Evolutionary conservation across 495 filamentous ascomycete genomes (phyloP).

Genomic region (Xeromyces bisporus): DNA sequence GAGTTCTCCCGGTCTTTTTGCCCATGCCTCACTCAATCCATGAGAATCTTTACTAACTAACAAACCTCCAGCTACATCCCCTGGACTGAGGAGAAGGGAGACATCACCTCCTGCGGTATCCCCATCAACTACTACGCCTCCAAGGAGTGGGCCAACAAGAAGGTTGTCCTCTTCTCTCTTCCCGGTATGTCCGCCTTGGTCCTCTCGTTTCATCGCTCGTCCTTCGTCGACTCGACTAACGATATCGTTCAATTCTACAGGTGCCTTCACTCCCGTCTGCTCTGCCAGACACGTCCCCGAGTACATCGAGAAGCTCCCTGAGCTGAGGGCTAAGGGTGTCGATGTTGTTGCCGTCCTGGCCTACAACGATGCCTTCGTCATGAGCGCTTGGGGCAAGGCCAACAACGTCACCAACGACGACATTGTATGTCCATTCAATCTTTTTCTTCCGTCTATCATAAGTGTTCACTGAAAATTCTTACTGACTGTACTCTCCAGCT

Average conservation of each 20-base stretch:
- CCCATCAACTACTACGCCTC: slow-evolving; percentile 68
- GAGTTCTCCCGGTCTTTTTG: too few relatives aligned
- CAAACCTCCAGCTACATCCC: slow-evolving; percentile 56
- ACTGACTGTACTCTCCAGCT: slow-evolving; percentile 34
- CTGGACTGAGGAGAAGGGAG: slow-evolving; percentile 42
- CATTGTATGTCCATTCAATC: slow-evolving; percentile 38
- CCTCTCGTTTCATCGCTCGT: slow-evolving; percentile 3
- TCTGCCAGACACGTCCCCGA: slow-evolving; percentile 72
- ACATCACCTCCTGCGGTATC: slow-evolving; percentile 60
- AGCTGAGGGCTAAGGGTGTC: slow-evolving; percentile 71
- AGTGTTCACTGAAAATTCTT: neutral
- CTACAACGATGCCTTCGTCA: slow-evolving; percentile 82
- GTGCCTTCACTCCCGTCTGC: slow-evolving; percentile 92
- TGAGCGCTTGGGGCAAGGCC: slow-evolving; percentile 92
- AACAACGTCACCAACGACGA: slow-evolving; percentile 65
- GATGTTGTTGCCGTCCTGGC: slow-evolving; percentile 74
- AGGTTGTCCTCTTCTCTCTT: slow-evolving; percentile 78
- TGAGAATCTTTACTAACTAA: too few relatives aligned
- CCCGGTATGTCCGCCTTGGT: slow-evolving; percentile 37
- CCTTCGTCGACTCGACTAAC: slow-evolving; percentile 7
- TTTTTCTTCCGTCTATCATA: neutral
- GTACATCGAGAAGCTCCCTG: slow-evolving; percentile 56
- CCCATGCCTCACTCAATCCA: slow-evolving; percentile 4
- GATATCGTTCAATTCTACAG: too few relatives aligned
- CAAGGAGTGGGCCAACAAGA: slow-evolving; percentile 76